Evolutionary conservation across 2,329 filamentous ascomycete genomes (phyloP).

Genomic region (Claviceps sp.): DNA sequence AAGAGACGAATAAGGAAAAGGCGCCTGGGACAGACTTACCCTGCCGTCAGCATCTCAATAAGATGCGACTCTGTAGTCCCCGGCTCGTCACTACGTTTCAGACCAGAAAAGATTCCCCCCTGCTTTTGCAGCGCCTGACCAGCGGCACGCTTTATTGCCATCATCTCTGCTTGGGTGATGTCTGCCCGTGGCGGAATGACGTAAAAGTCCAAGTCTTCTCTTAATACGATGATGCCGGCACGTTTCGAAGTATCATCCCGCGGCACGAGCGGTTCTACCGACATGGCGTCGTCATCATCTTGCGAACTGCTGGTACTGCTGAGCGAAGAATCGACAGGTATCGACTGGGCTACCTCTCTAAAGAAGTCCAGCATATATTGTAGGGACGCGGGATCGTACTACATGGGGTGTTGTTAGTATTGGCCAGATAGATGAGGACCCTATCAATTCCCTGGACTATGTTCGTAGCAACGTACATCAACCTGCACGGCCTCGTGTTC

Average conservation of each 20-base stretch:
- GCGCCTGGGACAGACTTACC: constrained; percentile 43
- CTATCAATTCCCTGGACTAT: not conserved
- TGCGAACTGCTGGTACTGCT: constrained; percentile 48
- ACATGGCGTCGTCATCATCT: constrained; percentile 47
- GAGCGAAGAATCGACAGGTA: constrained; percentile 61
- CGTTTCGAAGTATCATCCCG: constrained; percentile 73
- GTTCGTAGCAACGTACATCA: constrained; percentile 56
- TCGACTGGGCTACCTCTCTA: constrained; percentile 89
- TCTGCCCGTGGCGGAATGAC: constrained; percentile 77
- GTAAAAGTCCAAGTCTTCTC: constrained; percentile 96
- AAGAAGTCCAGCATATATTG: constrained; percentile 99
- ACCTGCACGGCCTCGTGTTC: constrained; percentile 93
- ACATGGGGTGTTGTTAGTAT: constrained; percentile 8
- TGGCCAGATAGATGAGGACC: not conserved
- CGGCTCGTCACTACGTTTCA: constrained; percentile 88
- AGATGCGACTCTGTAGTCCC: constrained; percentile 96
- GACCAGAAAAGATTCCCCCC: constrained; percentile 87
- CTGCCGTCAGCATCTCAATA: constrained; percentile 97
- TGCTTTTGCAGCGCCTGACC: constrained; percentile 77
- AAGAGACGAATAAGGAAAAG: not conserved
- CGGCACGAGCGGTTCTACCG: constrained; percentile 57
- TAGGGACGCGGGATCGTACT: constrained; percentile 94
- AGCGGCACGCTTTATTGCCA: constrained; percentile 86
- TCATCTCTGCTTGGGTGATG: constrained; percentile 82
- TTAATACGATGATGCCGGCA: constrained; percentile 90